Evolutionary conservation across 2,329 filamentous ascomycete genomes (phyloP), one percentile per base, ranked within the genome.

Genomic region (Helminthosporium solani): DNA sequence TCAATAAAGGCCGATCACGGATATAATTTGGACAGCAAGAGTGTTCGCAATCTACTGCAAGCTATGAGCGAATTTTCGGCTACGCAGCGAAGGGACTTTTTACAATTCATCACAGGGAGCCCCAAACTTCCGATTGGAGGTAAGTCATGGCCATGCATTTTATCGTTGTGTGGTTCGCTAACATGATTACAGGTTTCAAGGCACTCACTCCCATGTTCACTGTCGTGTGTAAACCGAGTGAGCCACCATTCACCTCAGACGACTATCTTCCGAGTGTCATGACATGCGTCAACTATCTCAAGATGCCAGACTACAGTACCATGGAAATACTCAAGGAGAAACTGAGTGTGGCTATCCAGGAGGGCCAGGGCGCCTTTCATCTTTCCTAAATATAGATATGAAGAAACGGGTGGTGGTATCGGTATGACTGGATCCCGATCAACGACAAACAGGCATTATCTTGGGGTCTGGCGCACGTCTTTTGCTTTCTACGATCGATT

Each of bases 181-280:
- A 48, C 47, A 35, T 21, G 38, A 42, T 36, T 16, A 45, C 42
- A 96, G 91, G 94, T 49, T 99, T 99, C 81, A 96, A 95, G 75
- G 88, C 86, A 70, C 82, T 99, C 52, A 97, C 90, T 2, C 94
- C 94, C 16, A 96, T 97, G 86, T 97, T 99, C 68, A 99, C 94
- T 2, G 94, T 99, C 52, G 94, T 99, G 34, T 97, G 94, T 79
- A 96, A 96, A 72, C 92, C 92, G n/a, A 95, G 89, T 70, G 94
- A 99, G 66, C 84, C 90, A 14, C 94, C 94, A 1, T 94, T 91
- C 70, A 87, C 86, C 3, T 92, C 92, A 3, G 94, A 99, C 65
- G 94, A 99, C 74, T 99, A 97, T 64, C 80, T 99, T n/a, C 94
- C 95, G 11, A 97, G 91, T 68, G 95, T 99, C 69, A 99, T 99